Base-by-base conservation (phyloP, 148 eudicot genomes). In the Linanthus parryae region DNA sequence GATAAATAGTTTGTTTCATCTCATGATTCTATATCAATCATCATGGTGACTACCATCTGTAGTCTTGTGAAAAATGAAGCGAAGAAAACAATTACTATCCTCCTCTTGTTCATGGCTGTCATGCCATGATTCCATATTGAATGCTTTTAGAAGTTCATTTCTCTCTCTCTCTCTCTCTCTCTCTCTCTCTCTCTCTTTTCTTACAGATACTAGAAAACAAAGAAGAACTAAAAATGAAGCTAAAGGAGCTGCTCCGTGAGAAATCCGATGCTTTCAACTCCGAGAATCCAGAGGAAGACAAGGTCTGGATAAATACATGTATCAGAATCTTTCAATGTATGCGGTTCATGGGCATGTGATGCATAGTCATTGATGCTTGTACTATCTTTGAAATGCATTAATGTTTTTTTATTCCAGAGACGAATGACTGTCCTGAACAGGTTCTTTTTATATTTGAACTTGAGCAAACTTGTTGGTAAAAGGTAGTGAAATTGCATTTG, bases 191-290 rank as follows among this genome's bases (percentile, higher is more conserved):
- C 21, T 19, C 47, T 15, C 16, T 51, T 59, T 60, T 27, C 53
- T 20, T 61, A 13, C 71, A 92, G 99, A 65, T 28, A 25, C 53
- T 39, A 54, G 99, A 92, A 19, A 92, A 84, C 69, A 88, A 80
- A 68, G 96, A 88, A 52, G 96, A 87, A 25, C 40, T 92, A 67
- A 88, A 88, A 70, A 61, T 63, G 43, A 88, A 70, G 79, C 84
- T 92, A 22, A 92, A 92, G 77, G 82, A 65, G 63, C 29, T 70
- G 8, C 79, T 92, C 50, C 88, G 95, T 47, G 88, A 80, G 35
- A 88, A 88, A 65, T 79, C 91, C 17, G 99, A 92, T 70, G 78
- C 38, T 42, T 92, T 92, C 61, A 84, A 76, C 51, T 65, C 74
- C 26, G 95, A 78, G 5, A 69, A 69, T 48, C 72, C 65, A 1